Conservation (phyloP, 345 rosid species). For the Ricinus communis region DNA sequence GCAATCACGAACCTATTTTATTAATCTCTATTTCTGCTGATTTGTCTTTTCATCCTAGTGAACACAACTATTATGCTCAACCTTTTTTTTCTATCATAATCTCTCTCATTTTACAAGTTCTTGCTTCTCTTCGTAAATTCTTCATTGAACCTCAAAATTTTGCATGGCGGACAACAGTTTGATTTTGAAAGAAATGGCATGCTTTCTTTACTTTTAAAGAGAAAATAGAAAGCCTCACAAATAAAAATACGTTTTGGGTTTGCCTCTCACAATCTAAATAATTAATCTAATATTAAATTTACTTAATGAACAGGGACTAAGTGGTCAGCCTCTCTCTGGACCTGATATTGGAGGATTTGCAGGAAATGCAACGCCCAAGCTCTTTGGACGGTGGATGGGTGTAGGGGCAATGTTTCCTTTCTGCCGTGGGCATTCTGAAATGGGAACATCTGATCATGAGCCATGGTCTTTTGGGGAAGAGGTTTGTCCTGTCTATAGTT, state of each 20-base stretch:
- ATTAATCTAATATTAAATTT: constrained; percentile 5
- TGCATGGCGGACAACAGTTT: background rate
- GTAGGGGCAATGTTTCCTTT: constrained; percentile 92
- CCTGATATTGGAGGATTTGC: constrained; percentile 97
- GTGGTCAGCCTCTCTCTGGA: constrained; percentile 94
- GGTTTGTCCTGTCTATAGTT: constrained; percentile 42
- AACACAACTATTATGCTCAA: background rate
- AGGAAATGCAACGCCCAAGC: constrained; percentile 82
- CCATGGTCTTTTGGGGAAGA: constrained; percentile 98
- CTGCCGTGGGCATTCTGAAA: constrained; percentile 85
- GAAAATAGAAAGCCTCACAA: background rate
- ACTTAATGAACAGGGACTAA: constrained; percentile 61
- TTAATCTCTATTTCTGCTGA: background rate
- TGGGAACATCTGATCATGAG: constrained; percentile 68
- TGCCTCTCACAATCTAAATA: background rate
- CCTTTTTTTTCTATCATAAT: too few species aligned
- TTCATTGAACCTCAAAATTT: background rate
- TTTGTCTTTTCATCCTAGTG: background rate
- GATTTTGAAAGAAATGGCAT: background rate
- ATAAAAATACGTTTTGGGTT: background rate
- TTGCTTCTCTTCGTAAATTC: background rate
- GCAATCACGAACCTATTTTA: background rate
- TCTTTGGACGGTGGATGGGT: constrained; percentile 96
- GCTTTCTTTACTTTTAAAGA: background rate
- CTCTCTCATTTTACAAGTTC: too few species aligned